phyloP scores from a whole-genome alignment of 1,139 yeast genomes.

The Geotrichum carabidarum region DNA sequence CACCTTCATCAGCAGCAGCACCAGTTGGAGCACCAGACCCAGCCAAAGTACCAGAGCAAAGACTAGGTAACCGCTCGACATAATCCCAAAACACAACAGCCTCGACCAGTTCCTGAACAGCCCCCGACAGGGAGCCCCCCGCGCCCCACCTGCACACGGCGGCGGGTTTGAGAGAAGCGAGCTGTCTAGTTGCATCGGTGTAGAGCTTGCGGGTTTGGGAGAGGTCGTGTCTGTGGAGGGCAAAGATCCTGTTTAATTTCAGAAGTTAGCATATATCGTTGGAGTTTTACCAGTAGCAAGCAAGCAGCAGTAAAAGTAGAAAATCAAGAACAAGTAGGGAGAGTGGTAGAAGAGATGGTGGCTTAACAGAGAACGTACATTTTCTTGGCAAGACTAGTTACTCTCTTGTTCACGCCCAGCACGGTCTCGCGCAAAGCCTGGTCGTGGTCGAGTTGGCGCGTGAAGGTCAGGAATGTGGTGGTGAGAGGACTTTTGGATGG shows the following conservation, averaged over 20 bases:
- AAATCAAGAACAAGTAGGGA: not conserved
- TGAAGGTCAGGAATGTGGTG: not conserved
- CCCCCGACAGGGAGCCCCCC: constrained; percentile 24
- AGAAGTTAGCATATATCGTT: not conserved
- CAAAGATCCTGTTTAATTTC: constrained; percentile 34
- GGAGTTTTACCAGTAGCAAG: not conserved
- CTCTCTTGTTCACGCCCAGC: constrained; percentile 40
- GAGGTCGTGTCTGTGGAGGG: constrained; percentile 34
- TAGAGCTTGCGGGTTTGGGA: not conserved
- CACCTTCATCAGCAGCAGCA: too few species aligned
- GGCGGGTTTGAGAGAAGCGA: not conserved
- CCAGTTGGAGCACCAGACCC: too few species aligned
- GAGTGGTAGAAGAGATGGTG: not conserved
- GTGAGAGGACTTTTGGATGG: not conserved
- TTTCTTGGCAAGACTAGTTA: constrained; percentile 42
- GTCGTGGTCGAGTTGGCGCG: constrained; percentile 23
- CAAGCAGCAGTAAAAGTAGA: constrained; percentile 4
- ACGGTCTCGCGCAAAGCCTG: constrained; percentile 41
- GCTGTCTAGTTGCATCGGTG: constrained; percentile 2
- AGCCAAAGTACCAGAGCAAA: too few species aligned
- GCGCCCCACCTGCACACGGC: constrained; percentile 13
- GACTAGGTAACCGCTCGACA: constrained; percentile 20
- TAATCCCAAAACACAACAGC: constrained; percentile 40
- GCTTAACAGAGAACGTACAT: constrained; percentile 23
- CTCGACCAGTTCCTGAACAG: constrained; percentile 41